Conservation (phyloP, 2,329 filamentous ascomycete species). For the Rhynchosporium graminicola region DNA sequence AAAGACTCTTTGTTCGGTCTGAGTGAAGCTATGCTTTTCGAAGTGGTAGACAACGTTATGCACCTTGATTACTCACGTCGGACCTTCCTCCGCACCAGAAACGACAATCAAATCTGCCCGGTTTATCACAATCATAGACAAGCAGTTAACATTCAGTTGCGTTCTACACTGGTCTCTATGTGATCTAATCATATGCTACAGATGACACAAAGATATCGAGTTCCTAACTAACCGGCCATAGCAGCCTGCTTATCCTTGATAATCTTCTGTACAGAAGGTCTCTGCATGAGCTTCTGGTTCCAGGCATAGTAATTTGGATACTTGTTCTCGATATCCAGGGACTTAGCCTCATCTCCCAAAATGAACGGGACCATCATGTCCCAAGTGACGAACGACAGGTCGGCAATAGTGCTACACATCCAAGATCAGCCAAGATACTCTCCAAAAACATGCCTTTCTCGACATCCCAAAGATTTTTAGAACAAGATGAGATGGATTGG, state of each 20-base stretch:
- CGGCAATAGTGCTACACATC: conserved; percentile 43
- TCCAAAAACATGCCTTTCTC: not conserved
- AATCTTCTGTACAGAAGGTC: conserved; percentile 28
- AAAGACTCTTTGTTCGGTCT: too few species aligned
- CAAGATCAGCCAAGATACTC: conserved; percentile 24
- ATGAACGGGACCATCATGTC: conserved; percentile 22
- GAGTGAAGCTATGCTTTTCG: too few species aligned
- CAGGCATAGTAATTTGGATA: conserved; percentile 30
- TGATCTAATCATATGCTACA: too few species aligned
- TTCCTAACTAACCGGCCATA: not conserved
- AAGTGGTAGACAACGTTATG: too few species aligned
- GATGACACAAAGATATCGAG: too few species aligned
- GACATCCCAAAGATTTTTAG: too few species aligned
- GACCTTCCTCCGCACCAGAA: too few species aligned
- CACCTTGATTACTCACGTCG: too few species aligned
- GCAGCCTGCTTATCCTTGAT: conserved; percentile 22
- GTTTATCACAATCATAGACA: too few species aligned
- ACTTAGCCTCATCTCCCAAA: conserved; percentile 17
- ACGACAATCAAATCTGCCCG: too few species aligned
- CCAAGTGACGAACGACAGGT: conserved; percentile 35
- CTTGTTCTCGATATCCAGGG: conserved; percentile 29
- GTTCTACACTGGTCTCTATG: too few species aligned
- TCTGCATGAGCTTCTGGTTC: conserved; percentile 24
- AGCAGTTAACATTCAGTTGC: too few species aligned
- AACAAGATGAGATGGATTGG: not conserved